These are phyloP conservation scores for Coleophoma eucalyptorum DNA, from an alignment of 2,329 filamentous ascomycete species.

Conservation along the genomic window DNA sequence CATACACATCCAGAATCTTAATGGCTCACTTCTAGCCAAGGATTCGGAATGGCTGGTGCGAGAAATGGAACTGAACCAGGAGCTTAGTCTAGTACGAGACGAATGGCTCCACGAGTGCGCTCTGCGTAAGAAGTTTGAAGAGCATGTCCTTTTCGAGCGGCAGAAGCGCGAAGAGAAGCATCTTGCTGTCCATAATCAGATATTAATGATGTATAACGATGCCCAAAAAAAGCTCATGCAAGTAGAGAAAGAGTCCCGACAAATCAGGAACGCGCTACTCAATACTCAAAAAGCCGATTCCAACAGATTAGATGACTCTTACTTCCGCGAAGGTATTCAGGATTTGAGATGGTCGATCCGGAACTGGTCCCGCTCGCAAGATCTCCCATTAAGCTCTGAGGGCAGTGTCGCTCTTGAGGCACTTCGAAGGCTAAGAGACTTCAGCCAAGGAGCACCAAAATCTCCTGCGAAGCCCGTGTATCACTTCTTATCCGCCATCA, in stretches of 20 bases:
- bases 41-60: too few relatives aligned
- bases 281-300: background rate
- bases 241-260: background rate
- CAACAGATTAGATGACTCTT: background rate
- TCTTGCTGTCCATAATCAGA: background rate
- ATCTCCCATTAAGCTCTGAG: background rate
- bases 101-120: background rate
- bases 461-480: background rate
- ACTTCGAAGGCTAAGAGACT: background rate
- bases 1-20: too few relatives aligned
- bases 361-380: background rate
- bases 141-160: too few relatives aligned
- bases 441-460: background rate
- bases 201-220: background rate
- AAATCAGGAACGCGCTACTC: background rate
- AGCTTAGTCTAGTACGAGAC: background rate
- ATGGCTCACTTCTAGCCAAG: too few relatives aligned
- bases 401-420: background rate
- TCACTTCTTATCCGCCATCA: background rate
- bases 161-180: background rate
- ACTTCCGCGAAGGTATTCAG: background rate
- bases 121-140: background rate
- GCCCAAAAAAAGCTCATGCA: background rate
- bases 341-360: background rate
- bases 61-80: background rate